Conservation (phyloP, 305 asterid genomes). For the Fraxinus greggii region DNA sequence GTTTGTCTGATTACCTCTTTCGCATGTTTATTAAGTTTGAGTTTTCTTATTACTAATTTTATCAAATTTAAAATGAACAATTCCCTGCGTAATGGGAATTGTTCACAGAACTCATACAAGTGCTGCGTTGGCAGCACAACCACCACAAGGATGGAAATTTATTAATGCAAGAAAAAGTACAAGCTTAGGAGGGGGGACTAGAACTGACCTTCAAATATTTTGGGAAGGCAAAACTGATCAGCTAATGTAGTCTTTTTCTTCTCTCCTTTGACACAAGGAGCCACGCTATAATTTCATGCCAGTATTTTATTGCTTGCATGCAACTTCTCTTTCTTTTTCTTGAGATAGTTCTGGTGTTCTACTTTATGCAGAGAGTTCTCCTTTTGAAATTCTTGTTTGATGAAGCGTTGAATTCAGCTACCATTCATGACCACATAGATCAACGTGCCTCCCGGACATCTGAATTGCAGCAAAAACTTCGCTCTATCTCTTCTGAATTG, state of each 20-base stretch:
- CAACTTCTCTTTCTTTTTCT: conserved; percentile 11
- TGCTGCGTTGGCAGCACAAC: neutral
- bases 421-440: conserved; percentile 71
- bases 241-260: neutral
- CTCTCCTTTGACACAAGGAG: neutral
- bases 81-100: neutral
- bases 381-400: conserved; percentile 84
- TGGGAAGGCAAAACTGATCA: neutral
- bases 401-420: conserved; percentile 67
- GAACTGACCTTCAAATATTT: neutral
- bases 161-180: neutral
- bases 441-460: conserved; percentile 57
- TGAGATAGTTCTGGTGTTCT: conserved; percentile 19
- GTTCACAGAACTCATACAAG: neutral
- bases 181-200: neutral
- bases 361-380: conserved; percentile 70
- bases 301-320: conserved; percentile 10
- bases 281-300: neutral
- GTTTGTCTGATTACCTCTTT: conserved; percentile 39
- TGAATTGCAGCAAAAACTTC: conserved; percentile 77
- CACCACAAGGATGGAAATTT: neutral
- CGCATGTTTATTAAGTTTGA: conserved; percentile 15
- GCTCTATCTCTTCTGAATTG: conserved; percentile 58
- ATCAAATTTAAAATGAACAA: neutral
- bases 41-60: neutral